Evolutionary conservation across 169 alveolate species (phyloP), one percentile per base, ranked within the genome.

Genomic region (Plasmodium adleri): DNA sequence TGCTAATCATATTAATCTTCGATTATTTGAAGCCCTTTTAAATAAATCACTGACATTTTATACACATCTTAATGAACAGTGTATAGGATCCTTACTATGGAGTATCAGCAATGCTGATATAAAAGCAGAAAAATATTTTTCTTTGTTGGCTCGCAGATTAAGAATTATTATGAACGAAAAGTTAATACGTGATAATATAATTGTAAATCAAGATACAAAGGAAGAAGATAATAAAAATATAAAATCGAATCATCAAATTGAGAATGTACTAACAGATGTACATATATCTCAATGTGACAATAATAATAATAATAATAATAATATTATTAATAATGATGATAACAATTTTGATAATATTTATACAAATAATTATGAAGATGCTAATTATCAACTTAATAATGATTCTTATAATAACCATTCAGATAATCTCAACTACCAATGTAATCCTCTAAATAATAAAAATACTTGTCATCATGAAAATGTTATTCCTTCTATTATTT

Each of bases 31-130:
- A 86, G 62, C 67, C 0, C 67, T 86, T n/a, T 66, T 86, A 56
- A 64, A 86, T 50, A 86, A 86, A 86, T 86, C 87, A 0, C 52
- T 86, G 2, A 71, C 92, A 6, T 86, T 45, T 24, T 86, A 59
- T 60, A 71, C 92, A n/a, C 39, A 28, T 28, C 20, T 86, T n/a
- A 86, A 86, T 58, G 86, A 71, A 32, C 92, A 86, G 22, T 86
- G 92, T 49, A 86, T 86, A 15, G 92, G 88, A 2, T 71, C 92
- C 1, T n/a, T 86, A 45, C 58, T 86, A 28, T 86, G 92, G 92
- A 86, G 92, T 72, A 32, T 72, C 9, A 86, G 92, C 12, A 62
- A 86, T 86, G 92, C 92, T 45, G 62, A 60, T 10, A 72, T 86
- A 13, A 86, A 86, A 50, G 54, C 92, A n/a, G 92, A 86, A 66